Evolutionary conservation across 768 basidiomycete genomes (phyloP).

Genomic region (Mycena polygramma): DNA sequence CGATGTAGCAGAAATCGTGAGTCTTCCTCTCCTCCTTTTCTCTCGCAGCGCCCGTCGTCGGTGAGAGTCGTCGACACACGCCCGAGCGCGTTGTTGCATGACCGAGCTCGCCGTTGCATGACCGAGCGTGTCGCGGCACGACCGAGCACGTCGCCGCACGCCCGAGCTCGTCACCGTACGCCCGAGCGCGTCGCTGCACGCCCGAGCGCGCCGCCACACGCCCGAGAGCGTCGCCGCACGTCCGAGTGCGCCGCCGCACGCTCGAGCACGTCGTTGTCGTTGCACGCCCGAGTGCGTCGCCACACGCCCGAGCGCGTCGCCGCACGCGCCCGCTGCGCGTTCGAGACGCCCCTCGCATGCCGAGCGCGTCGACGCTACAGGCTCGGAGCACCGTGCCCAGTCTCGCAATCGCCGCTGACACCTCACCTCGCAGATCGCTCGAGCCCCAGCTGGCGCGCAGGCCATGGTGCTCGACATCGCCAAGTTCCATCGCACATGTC

Average conservation of each 20-base stretch:
- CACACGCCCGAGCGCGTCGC: too few species aligned
- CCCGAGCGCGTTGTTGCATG: neutral
- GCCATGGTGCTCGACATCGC: conserved; percentile 21
- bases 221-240: neutral
- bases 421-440: conserved; percentile 6
- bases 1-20: conserved; percentile 2
- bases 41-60: neutral
- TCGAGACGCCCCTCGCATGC: too few species aligned
- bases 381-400: too few species aligned
- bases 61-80: neutral
- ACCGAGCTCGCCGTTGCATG: too few species aligned
- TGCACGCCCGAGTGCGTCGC: too few species aligned
- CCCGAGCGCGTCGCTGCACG: too few species aligned
- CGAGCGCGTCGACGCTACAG: neutral
- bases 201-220: too few species aligned
- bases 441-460: conserved; percentile 1
- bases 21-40: neutral
- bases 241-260: neutral
- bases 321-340: too few species aligned
- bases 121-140: too few species aligned
- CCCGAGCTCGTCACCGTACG: too few species aligned
- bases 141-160: too few species aligned
- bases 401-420: neutral
- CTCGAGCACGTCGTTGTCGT: neutral
- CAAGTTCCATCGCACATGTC: conserved; percentile 34